These are phyloP conservation scores for Vitis rupestris DNA, from an alignment of 164 flowering plant genomes.

Conservation along the genomic window DNA sequence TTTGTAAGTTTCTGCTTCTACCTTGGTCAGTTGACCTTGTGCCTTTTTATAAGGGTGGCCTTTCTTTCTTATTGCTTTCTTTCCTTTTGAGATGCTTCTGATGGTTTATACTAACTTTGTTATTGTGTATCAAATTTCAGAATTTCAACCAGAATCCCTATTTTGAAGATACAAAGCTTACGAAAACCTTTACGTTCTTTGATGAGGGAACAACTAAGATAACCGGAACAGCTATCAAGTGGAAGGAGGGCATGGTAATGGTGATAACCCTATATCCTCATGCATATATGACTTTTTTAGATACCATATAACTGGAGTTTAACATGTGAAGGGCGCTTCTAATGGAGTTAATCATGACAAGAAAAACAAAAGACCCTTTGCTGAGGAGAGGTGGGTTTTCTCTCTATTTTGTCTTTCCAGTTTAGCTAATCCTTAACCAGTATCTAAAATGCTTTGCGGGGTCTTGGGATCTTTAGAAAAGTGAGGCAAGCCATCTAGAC, in stretches of 20 bases:
- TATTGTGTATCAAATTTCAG: constrained; percentile 22
- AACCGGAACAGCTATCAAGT: constrained; percentile 56
- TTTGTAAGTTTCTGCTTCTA: constrained; percentile 15
- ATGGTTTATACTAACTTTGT: not conserved
- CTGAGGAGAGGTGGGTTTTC: constrained; percentile 49
- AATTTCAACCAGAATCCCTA: constrained; percentile 64
- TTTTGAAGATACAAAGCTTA: constrained; percentile 63
- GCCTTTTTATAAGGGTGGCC: not conserved
- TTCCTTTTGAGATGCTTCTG: not conserved
- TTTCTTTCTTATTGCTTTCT: not conserved
- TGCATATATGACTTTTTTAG: not conserved
- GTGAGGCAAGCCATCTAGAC: no score
- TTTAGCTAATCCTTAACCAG: no score
- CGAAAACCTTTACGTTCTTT: constrained; percentile 52
- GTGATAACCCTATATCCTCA: constrained; percentile 2
- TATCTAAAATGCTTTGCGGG: no score
- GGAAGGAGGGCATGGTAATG: constrained; percentile 76
- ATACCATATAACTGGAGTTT: not conserved
- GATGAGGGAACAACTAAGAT: constrained; percentile 64
- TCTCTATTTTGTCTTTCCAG: not conserved
- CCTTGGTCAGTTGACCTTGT: no score
- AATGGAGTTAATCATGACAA: constrained; percentile 59
- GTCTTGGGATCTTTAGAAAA: no score
- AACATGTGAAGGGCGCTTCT: constrained; percentile 36
- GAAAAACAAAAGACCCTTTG: constrained; percentile 57